Evolutionary conservation across 257 asterid species (phyloP).

Genomic region (Gentiana macrophylla): DNA sequence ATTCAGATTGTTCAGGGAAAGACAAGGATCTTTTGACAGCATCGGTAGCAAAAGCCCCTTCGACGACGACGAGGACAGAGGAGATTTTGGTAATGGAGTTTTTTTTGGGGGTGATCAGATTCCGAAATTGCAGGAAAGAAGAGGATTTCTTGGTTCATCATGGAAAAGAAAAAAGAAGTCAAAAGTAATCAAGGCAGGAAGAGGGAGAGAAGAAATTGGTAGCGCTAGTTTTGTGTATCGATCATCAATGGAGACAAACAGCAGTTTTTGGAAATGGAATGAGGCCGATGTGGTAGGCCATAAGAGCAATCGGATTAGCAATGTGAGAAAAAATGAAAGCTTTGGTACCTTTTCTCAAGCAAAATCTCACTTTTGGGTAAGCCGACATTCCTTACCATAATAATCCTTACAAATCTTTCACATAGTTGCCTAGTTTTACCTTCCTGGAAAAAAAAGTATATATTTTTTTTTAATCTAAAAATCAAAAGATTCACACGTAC

Average conservation of each 20-base stretch:
- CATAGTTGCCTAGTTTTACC: too few relatives aligned
- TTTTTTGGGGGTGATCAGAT: too few relatives aligned
- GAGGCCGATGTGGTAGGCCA: slow-evolving; percentile 1
- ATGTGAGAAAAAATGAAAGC: slow-evolving; percentile 45
- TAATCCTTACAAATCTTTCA: too few relatives aligned
- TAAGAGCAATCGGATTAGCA: slow-evolving; percentile 11
- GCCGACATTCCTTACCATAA: neutral
- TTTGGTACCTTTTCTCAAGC: slow-evolving; percentile 27
- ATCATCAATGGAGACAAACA: slow-evolving; percentile 15
- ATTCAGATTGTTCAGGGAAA: slow-evolving; percentile 33
- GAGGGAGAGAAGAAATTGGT: slow-evolving; percentile 13
- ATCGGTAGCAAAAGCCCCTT: slow-evolving; percentile 14
- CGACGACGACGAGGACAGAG: slow-evolving; percentile 14
- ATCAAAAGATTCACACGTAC: too few relatives aligned
- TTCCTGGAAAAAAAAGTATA: too few relatives aligned
- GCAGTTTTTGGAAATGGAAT: neutral
- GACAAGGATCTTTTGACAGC: slow-evolving; percentile 29
- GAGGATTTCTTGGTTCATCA: slow-evolving; percentile 12
- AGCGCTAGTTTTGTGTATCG: slow-evolving; percentile 37
- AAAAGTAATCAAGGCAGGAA: slow-evolving; percentile 13
- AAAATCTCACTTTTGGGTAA: slow-evolving; percentile 63
- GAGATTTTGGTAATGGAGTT: neutral
- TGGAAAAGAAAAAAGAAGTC: slow-evolving; percentile 17
- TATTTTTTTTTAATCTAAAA: too few relatives aligned
- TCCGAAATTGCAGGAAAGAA: neutral